A percentile compares a stretch with the other conserved stretches of the same genome.
phyloP scores from a whole-genome alignment of 1,284 basidiomycete genomes.

The Grifola frondosa region DNA sequence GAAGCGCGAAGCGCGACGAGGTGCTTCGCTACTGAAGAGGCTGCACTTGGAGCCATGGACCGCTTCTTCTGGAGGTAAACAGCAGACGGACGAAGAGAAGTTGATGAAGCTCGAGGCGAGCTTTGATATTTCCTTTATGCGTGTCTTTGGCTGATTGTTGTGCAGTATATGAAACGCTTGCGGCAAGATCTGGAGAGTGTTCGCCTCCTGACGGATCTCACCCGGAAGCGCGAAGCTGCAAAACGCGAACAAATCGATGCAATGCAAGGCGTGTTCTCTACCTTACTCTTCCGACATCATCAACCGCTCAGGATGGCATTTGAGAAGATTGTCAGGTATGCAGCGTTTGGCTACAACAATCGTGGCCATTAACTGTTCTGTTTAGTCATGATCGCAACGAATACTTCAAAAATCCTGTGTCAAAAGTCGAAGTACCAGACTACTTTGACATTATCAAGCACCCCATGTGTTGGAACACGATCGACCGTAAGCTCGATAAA shows the following conservation, averaged over 20 bases:
- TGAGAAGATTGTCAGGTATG: slow-evolving; percentile 70
- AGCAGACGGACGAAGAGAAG: slow-evolving; percentile 83
- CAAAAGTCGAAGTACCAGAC: slow-evolving; percentile 79
- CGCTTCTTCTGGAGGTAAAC: slow-evolving; percentile 63
- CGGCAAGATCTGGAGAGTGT: slow-evolving; percentile 79
- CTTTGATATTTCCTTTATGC: slow-evolving; percentile 1
- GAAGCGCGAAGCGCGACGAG: slow-evolving; percentile 90
- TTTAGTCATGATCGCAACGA: slow-evolving; percentile 72
- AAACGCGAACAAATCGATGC: slow-evolving; percentile 78
- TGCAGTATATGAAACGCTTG: slow-evolving; percentile 69
- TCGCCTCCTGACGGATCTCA: slow-evolving; percentile 68
- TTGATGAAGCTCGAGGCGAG: slow-evolving; percentile 79
- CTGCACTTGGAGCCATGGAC: slow-evolving; percentile 99
- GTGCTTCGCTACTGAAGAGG: slow-evolving; percentile 91
- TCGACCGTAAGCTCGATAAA: slow-evolving; percentile 76
- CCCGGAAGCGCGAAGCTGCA: slow-evolving; percentile 80
- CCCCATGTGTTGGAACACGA: slow-evolving; percentile 89
- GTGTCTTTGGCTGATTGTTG: not conserved
- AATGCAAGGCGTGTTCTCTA: slow-evolving; percentile 67
- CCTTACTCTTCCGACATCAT: slow-evolving; percentile 69
- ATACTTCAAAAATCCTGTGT: slow-evolving; percentile 84
- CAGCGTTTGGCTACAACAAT: slow-evolving; percentile 15
- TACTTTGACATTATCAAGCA: slow-evolving; percentile 86
- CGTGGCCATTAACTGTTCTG: slow-evolving; percentile 3
- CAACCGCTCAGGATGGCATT: slow-evolving; percentile 63